These are phyloP conservation scores for Neurospora sp. DNA, from an alignment of 495 filamentous ascomycete species.

Conservation along the genomic window DNA sequence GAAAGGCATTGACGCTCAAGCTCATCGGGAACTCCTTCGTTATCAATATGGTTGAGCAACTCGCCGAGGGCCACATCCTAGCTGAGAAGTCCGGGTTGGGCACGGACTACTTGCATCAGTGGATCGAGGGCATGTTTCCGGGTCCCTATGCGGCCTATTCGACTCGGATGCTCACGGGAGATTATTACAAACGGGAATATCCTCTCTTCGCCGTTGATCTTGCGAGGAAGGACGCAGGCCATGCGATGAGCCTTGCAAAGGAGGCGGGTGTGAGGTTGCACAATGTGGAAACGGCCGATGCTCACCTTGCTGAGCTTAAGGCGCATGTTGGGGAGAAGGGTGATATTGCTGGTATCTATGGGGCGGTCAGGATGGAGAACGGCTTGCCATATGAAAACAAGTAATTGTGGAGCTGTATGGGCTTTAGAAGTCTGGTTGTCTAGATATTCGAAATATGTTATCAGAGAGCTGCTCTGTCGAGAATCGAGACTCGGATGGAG, in stretches of 20 bases:
- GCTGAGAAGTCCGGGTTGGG: constrained; percentile 79
- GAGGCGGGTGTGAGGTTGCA: constrained; percentile 51
- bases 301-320: constrained; percentile 55
- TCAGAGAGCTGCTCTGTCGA: too few species aligned
- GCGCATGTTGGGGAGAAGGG: constrained; percentile 63
- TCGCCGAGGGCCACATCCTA: constrained; percentile 65
- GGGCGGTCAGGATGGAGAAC: constrained; percentile 56
- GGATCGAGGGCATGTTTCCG: constrained; percentile 55
- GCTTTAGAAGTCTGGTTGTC: neutral
- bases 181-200: constrained; percentile 53
- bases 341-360: constrained; percentile 80
- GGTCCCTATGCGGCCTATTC: constrained; percentile 62
- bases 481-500: too few species aligned
- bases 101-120: constrained; percentile 53
- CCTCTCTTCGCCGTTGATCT: constrained; percentile 82
- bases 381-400: constrained; percentile 62
- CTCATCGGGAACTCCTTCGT: constrained; percentile 83
- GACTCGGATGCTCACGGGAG: constrained; percentile 60
- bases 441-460: neutral
- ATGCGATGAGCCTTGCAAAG: constrained; percentile 59
- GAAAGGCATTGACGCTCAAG: constrained; percentile 58
- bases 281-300: constrained; percentile 56
- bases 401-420: neutral
- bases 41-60: constrained; percentile 66
- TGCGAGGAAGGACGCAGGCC: constrained; percentile 74